phyloP scores from a whole-genome alignment of 2,329 filamentous ascomycete genomes.

The Ascocoryne sarcoides region DNA sequence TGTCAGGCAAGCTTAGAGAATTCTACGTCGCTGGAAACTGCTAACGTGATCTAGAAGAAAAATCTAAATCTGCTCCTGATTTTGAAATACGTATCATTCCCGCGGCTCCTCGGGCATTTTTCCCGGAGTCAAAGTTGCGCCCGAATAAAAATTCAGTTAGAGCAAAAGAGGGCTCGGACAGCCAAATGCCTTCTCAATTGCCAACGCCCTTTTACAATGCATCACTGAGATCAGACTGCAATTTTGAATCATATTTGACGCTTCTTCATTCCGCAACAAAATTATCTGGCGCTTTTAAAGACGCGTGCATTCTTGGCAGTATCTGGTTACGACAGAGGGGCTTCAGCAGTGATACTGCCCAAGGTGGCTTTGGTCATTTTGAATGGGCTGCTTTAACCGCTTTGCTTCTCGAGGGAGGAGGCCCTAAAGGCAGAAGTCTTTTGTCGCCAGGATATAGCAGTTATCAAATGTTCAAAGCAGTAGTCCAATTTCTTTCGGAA shows the following conservation, averaged over 20 bases:
- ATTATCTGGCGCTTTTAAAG: slow-evolving; percentile 50
- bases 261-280: slow-evolving; percentile 61
- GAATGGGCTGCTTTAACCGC: slow-evolving; percentile 82
- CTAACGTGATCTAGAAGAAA: slow-evolving; percentile 14
- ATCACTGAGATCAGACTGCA: slow-evolving; percentile 68
- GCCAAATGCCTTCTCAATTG: slow-evolving; percentile 29
- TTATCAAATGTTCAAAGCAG: slow-evolving; percentile 91
- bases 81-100: slow-evolving; percentile 70
- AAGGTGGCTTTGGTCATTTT: slow-evolving; percentile 85
- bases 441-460: slow-evolving; percentile 77
- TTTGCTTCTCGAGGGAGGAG: slow-evolving; percentile 70
- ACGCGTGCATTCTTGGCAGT: slow-evolving; percentile 78
- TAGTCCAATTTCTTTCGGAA: slow-evolving; percentile 74
- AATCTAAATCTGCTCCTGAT: slow-evolving; percentile 32
- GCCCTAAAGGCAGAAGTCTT: slow-evolving; percentile 58
- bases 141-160: slow-evolving; percentile 65
- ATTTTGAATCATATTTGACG: slow-evolving; percentile 66
- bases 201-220: slow-evolving; percentile 86
- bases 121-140: slow-evolving; percentile 61
- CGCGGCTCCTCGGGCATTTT: slow-evolving; percentile 59
- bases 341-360: slow-evolving; percentile 58
- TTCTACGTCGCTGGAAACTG: not conserved
- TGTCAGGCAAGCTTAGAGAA: slow-evolving; percentile 10
- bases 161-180: slow-evolving; percentile 38
- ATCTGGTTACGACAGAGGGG: slow-evolving; percentile 87